These are phyloP conservation scores for Selenicereus undatus DNA, from an alignment of 148 eudicot genomes.

Conservation along the genomic window DNA sequence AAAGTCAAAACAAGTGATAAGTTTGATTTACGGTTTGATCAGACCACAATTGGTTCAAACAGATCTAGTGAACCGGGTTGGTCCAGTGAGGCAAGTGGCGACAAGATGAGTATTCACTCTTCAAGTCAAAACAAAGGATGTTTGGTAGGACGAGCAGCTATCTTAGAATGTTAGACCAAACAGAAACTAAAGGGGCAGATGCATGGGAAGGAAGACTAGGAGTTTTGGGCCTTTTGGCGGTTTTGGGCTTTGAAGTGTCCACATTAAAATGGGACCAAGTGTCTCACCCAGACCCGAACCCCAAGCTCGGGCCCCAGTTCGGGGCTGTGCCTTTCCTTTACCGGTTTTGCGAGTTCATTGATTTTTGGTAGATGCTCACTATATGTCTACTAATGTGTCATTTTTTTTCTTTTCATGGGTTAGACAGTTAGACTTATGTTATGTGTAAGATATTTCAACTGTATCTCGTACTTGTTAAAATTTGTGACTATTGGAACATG, in stretches of 20 bases:
- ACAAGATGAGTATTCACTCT: not conserved
- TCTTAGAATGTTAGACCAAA: not conserved
- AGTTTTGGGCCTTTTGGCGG: not conserved
- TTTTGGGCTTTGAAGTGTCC: not conserved
- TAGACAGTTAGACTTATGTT: too few relatives aligned
- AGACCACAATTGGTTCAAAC: too few relatives aligned
- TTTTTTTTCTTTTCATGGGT: too few relatives aligned
- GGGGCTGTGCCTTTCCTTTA: constrained; percentile 12
- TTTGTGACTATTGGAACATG: too few relatives aligned
- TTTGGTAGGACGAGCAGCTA: not conserved
- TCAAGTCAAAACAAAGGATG: not conserved
- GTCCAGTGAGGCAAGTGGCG: too few relatives aligned
- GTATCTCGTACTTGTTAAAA: too few relatives aligned
- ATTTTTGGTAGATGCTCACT: constrained; percentile 22
- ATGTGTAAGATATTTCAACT: too few relatives aligned
- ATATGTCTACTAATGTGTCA: too few relatives aligned
- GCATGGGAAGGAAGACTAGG: too few relatives aligned
- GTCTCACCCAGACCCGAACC: constrained; percentile 14
- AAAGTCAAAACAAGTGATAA: too few relatives aligned
- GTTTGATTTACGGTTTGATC: too few relatives aligned
- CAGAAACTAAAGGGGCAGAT: not conserved
- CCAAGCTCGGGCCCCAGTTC: not conserved
- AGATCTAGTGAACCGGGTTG: too few relatives aligned
- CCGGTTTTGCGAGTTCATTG: constrained; percentile 3
- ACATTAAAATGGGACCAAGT: constrained; percentile 18